These are phyloP conservation scores for Xylariales sp. DNA, from an alignment of 2,329 filamentous ascomycete species.

Conservation along the genomic window DNA sequence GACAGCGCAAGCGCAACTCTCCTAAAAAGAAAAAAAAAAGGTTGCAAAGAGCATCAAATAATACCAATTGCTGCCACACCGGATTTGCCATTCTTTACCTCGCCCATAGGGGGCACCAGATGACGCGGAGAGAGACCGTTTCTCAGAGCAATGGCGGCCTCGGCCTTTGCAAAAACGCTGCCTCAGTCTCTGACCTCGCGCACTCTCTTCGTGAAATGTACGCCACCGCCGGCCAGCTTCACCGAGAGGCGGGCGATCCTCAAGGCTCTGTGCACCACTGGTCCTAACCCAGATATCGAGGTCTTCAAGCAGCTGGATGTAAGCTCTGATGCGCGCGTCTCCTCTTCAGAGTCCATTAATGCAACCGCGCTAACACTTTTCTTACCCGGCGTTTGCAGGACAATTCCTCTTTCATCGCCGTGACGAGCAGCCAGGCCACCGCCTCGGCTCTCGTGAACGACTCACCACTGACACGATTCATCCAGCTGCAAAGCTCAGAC, in stretches of 20 bases:
- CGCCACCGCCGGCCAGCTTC: constrained; percentile 47
- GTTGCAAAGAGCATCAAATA: too few species aligned
- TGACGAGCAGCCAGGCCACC: constrained; percentile 35
- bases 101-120: too few species aligned
- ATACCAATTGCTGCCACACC: too few species aligned
- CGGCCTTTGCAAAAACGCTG: constrained; percentile 21
- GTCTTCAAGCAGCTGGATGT: constrained; percentile 46
- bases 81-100: too few species aligned
- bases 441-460: constrained; percentile 33
- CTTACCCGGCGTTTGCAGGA: constrained; percentile 33
- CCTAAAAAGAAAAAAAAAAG: too few species aligned
- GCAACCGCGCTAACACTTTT: not conserved
- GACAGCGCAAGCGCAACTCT: too few species aligned
- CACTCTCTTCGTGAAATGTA: constrained; percentile 44
- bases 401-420: constrained; percentile 44
- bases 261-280: constrained; percentile 44
- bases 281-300: constrained; percentile 35
- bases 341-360: not conserved
- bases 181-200: constrained; percentile 20
- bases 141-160: constrained; percentile 6
- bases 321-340: constrained; percentile 9
- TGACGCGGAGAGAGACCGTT: too few species aligned
- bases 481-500: constrained; percentile 21
- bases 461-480: constrained; percentile 44
- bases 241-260: constrained; percentile 52